Evolutionary conservation across 331 rosid genomes (phyloP).

Genomic region (Ulmus americana): DNA sequence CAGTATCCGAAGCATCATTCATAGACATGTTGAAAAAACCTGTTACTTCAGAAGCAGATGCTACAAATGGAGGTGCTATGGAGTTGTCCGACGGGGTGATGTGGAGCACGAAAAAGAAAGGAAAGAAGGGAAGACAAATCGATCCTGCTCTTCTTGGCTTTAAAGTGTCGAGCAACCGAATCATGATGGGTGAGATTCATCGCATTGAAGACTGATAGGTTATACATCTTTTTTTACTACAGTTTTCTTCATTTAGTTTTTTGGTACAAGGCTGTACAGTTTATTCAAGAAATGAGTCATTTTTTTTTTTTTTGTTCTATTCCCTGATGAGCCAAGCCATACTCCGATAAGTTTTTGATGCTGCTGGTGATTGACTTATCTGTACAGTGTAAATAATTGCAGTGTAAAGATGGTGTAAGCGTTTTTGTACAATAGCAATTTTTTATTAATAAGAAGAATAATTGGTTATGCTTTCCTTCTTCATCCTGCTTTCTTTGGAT

Average conservation of each 20-base stretch:
- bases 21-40: conserved; percentile 65
- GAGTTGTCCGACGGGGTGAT: conserved; percentile 46
- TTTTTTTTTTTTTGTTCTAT: not conserved
- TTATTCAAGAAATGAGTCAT: not conserved
- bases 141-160: conserved; percentile 76
- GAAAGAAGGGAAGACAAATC: conserved; percentile 70
- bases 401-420: not conserved
- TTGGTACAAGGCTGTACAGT: conserved; percentile 5
- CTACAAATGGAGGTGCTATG: conserved; percentile 22
- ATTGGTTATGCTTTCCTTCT: no score
- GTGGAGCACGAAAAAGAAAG: conserved; percentile 59
- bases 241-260: not conserved
- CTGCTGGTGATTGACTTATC: not conserved
- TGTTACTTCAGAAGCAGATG: conserved; percentile 39
- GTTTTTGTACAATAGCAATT: not conserved
- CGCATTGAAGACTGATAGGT: conserved; percentile 45
- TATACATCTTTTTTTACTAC: not conserved
- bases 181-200: conserved; percentile 75
- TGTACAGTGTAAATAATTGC: conserved; percentile 2
- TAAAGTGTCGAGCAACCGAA: conserved; percentile 64
- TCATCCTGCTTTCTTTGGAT: no score
- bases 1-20: conserved; percentile 58
- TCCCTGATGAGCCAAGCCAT: no score
- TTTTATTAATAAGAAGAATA: conserved; percentile 1
- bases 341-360: no score